Evolutionary conservation across 108 stramenopile genomes (phyloP).

Genomic region (Ochromonas danica): DNA sequence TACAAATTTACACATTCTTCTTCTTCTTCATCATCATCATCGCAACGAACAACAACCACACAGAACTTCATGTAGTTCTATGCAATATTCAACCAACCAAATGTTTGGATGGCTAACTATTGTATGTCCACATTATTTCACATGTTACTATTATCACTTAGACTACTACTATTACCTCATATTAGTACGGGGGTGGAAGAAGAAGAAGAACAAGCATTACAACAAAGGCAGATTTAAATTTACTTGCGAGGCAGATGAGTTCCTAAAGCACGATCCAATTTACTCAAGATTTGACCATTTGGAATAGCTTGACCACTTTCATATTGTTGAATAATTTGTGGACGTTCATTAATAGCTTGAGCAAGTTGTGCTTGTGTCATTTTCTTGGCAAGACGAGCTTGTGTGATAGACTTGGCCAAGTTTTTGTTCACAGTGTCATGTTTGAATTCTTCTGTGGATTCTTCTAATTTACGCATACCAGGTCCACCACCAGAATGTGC

Average conservation of each 20-base stretch:
- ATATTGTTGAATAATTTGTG: constrained; percentile 93
- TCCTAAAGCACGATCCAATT: constrained; percentile 83
- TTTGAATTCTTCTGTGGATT: constrained; percentile 78
- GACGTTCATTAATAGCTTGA: constrained; percentile 91
- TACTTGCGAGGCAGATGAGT: constrained; percentile 71
- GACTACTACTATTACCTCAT: no score
- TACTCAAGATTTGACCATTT: constrained; percentile 85
- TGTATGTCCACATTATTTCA: no score
- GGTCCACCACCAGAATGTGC: constrained; percentile 70
- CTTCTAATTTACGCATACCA: constrained; percentile 83
- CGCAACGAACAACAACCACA: no score
- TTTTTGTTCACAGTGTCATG: constrained; percentile 79
- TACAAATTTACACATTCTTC: no score
- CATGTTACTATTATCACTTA: no score
- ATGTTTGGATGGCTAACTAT: no score
- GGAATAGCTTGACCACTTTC: constrained; percentile 93
- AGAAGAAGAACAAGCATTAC: no score
- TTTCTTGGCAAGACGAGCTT: constrained; percentile 92
- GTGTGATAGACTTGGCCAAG: constrained; percentile 84
- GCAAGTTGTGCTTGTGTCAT: constrained; percentile 94
- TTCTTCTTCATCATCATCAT: no score
- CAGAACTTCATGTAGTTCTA: no score
- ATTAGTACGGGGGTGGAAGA: no score
- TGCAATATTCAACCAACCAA: no score
- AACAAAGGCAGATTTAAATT: no score